Evolutionary conservation across 2,329 filamentous ascomycete species (phyloP), one percentile per base, ranked within the genome.

Genomic region (Cadophora sp.): DNA sequence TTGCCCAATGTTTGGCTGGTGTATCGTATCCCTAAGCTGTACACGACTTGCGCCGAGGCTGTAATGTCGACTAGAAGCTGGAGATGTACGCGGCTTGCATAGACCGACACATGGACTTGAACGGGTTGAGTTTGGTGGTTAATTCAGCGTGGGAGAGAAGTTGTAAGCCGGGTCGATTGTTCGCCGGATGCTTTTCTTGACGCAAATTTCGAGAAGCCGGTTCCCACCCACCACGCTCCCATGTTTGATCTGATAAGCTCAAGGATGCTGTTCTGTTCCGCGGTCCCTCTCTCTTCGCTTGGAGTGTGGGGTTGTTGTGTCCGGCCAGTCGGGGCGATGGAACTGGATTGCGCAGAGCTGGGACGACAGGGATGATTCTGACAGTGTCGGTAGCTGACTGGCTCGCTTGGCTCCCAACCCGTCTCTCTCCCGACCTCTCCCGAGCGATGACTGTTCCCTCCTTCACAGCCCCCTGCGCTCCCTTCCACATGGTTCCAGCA

Each of bases 151-250:
- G 16, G 12, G 14, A 46, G 43, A 24, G 27, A n/a, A 58, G 53
- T 48, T 58, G 50, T 69, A 58, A 69, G 68, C 68, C 68, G 68
- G 68, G 58, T 53, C 3, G 68, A 69, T 69, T 46, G 53, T 61
- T 53, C 51, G 22, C 63, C 63, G 50, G 27, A 55, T 24, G 22
- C 12, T 48, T 12, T 46, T 24, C 26, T 46, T 6, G 24, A 27
- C 27, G 24, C 50, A 55, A 55, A 31, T 26, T 14, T 51, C 34
- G 7, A 37, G 34, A 37, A 37, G 34, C 34, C 48, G 40, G 16
- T 43, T 22, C 24, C n/a, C n/a, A n/a, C n/a, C n/a, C 50, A 29
- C 11, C 19, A 22, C 51, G 1, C 7, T 55, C 51, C 51, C 51
- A 19, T 55, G 51, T n/a, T 27, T 55, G 51, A 55, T 55, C 51